Evolutionary conservation across 441 rosid species (phyloP).

Genomic region (Adansonia gregorii): DNA sequence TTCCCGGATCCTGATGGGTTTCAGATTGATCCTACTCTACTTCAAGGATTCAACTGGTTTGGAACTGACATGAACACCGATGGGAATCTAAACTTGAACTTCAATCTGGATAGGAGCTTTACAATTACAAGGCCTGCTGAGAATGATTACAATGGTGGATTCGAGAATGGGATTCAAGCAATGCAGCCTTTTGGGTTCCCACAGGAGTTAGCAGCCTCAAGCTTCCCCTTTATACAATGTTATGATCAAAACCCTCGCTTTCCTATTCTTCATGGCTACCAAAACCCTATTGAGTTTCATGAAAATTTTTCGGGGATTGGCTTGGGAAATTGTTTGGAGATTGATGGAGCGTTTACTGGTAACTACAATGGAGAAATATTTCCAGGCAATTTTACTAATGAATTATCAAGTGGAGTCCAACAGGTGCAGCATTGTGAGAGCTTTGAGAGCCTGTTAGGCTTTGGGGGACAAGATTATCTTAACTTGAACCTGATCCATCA

Average conservation of each 20-base stretch:
- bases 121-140: too few species aligned
- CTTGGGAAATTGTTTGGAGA: not conserved
- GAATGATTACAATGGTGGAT: not conserved
- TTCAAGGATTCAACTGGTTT: not conserved
- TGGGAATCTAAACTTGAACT: not conserved
- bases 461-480: not conserved
- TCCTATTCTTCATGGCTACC: not conserved
- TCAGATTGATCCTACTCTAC: not conserved
- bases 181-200: not conserved
- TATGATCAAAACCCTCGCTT: not conserved
- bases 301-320: not conserved
- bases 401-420: not conserved
- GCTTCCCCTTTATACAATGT: not conserved
- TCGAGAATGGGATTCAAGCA: not conserved
- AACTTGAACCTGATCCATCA: not conserved
- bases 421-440: not conserved
- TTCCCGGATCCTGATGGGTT: not conserved
- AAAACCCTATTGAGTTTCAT: not conserved
- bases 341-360: not conserved
- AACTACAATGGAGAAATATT: not conserved
- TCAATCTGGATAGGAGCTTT: not conserved
- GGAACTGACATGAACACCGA: not conserved
- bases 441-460: conserved; percentile 3
- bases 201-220: not conserved
- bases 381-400: not conserved